Base-by-base conservation (phyloP, 2,329 filamentous ascomycete genomes). In the Xylariomycetidae sp. region DNA sequence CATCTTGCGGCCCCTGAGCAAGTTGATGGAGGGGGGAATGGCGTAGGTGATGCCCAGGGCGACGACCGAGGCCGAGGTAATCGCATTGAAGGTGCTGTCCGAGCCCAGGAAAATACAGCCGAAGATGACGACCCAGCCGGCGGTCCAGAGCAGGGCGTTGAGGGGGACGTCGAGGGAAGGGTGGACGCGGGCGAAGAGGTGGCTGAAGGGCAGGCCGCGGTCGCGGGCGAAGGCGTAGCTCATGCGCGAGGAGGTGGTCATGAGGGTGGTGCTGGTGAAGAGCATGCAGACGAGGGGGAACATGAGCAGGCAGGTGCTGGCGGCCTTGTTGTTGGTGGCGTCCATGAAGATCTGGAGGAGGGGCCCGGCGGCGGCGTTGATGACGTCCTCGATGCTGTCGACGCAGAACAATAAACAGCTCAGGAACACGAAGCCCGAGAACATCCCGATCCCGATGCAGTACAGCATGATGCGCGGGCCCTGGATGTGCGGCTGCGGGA, bases 1-100 rank as follows among this genome's bases (percentile, higher is more conserved):
- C 63, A 76, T 76, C 31, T 66, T 74, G 6, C 82, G 71, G 6
- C 82, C 79, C 1, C 79, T 74, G 2, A 83, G 54, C 36, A 77
- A 71, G 46, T 87, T 85, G 44, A 88, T 76, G 0, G 72, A 66
- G 29, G 85, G 74, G 0, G 84, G 85, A 24, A 89, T 84, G 5
- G 74, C 83, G 46, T 89, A 89, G 3, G 79, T 81, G 5, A 88
- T 61, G 6, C 80, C 76, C 0, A 89, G 67, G 1, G 82, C 74
- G 6, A 87, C 81, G 0, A 88, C 82, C 0, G 79, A 82, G 0
- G 81, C 74, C 0, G 79, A 76, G 1, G 82, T 70, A 45, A 86
- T 82, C 10, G 81, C 81, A 25, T 81, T 84, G 58, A 86, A 85
- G 0, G 82, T 81, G 38, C 71, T 74, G 30, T 59, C 65, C 2